Base-by-base conservation (phyloP, 352 stramenopile species). In the Phytophthora hibernalis region DNA sequence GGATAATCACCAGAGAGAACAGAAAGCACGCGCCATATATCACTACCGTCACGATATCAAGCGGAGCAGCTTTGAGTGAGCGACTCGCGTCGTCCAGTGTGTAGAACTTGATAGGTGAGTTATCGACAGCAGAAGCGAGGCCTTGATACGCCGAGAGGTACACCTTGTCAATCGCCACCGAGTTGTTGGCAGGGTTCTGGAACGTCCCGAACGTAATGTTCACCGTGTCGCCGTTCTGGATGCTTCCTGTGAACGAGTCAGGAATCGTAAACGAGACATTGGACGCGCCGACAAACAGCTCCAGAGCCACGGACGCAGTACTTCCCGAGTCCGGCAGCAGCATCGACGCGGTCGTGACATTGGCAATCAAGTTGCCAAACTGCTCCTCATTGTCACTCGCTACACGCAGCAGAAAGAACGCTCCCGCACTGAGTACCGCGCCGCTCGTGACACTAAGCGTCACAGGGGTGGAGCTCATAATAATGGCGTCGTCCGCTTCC, bases 231-330 rank as follows among this genome's bases (percentile, higher is more conserved):
- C 86, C 86, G n/a, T 93, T 92, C 68, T 91, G 78, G 45, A 95
- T 91, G 20, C 61, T 80, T 2, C 75, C 71, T 15, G 58, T 68
- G 48, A 88, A 93, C 1, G 61, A 76, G 31, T 83, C 63, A 1
- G 86, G 86, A 35, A 94, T 86, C n/a, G 71, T 86, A 54, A 94
- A 92, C 20, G 84, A 92, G 37, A 94, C 66, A 50, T 92, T 94
- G 3, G 75, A 85, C 0, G 54, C 51, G 1, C 82, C 80, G 26
- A 92, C 68, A 30, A 61, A 80, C 16, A 92, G 53, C 0, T 81
- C 70, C 51, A 94, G 58, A 13, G 70, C 69, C 16, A 87, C 56
- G 1, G 74, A 48, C n/a, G 64, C 30, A 1, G 43, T 53, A 48
- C 30, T 70, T 7, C 64, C 60, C 2, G 58, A 70, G 59, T 78